A percentile compares a stretch with the other conserved stretches of the same genome.
These are phyloP conservation scores for Cytospora schulzeri DNA, from an alignment of 2,329 filamentous ascomycete genomes.

Conservation along the genomic window DNA sequence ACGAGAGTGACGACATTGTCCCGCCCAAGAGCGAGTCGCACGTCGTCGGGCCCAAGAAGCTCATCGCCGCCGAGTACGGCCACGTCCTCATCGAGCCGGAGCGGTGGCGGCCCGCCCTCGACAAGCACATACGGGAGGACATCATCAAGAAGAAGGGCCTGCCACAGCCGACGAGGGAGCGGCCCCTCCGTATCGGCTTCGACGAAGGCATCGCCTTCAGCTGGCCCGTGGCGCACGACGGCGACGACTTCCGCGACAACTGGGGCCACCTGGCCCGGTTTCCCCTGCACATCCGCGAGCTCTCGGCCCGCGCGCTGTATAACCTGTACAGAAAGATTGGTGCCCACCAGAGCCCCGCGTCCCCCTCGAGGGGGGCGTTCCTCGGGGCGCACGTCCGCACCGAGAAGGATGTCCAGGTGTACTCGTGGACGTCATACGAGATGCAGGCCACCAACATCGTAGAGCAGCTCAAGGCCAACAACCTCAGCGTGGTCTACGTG, in stretches of 20 bases:
- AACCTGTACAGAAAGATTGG: constrained; percentile 20
- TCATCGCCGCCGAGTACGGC: constrained; percentile 3
- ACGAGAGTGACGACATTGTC: constrained; percentile 12
- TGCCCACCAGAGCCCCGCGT: constrained; percentile 13
- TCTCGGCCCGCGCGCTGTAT: constrained; percentile 24
- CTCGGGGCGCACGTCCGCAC: constrained; percentile 26
- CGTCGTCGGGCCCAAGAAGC: constrained; percentile 8
- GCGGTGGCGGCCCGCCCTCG: constrained; percentile 16
- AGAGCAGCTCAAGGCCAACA: constrained; percentile 15
- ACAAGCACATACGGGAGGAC: constrained; percentile 1
- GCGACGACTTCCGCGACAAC: constrained; percentile 20
- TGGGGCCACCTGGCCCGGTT: constrained; percentile 20
- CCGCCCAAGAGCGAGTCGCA: constrained; percentile 16
- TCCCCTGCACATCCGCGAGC: constrained; percentile 17
- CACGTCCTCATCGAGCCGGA: constrained; percentile 16
- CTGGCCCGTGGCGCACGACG: constrained; percentile 24
- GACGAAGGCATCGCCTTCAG: constrained; percentile 25
- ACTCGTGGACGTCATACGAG: constrained; percentile 23
- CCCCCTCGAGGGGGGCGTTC: constrained; percentile 12
- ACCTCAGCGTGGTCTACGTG: constrained; percentile 26
- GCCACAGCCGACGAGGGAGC: not conserved
- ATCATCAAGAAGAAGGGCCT: not conserved
- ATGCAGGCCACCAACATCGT: constrained; percentile 7
- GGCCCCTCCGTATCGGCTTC: constrained; percentile 20
- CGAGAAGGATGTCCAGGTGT: constrained; percentile 22